A percentile compares a stretch with the other conserved stretches of the same genome.
Evolutionary conservation across 148 eudicot species (phyloP).

Genomic region (Dysphania ambrosioides): DNA sequence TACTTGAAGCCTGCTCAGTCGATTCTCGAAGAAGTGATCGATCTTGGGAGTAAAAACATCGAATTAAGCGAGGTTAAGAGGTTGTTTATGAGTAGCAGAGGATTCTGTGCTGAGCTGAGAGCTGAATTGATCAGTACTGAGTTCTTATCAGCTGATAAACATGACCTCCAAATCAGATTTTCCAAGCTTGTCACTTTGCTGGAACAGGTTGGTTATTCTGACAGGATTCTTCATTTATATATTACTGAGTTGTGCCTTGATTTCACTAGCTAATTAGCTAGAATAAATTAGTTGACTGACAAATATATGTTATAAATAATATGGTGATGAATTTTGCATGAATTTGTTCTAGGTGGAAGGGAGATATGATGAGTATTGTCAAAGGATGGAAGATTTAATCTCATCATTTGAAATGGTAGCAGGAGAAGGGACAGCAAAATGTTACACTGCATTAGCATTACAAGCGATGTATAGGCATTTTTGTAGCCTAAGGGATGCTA

Average conservation of each 20-base stretch:
- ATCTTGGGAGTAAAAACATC: slow-evolving; percentile 45
- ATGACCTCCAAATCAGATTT: slow-evolving; percentile 50
- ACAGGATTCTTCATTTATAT: background rate
- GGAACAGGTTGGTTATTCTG: slow-evolving; percentile 62
- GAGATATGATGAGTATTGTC: slow-evolving; percentile 67
- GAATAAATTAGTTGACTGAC: background rate
- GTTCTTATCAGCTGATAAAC: slow-evolving; percentile 43
- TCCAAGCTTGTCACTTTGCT: slow-evolving; percentile 71
- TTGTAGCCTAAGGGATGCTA: slow-evolving; percentile 67
- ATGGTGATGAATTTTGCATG: background rate
- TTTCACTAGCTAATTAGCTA: too few relatives aligned
- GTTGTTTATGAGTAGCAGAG: slow-evolving; percentile 46
- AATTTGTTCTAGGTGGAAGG: slow-evolving; percentile 58
- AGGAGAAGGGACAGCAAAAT: slow-evolving; percentile 71
- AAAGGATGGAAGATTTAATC: slow-evolving; percentile 60
- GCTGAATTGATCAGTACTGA: slow-evolving; percentile 49
- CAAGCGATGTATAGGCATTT: slow-evolving; percentile 96
- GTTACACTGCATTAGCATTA: slow-evolving; percentile 85
- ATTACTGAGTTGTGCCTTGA: background rate
- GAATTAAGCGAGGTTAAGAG: slow-evolving; percentile 47
- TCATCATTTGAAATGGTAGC: slow-evolving; percentile 73
- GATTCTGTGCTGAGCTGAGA: slow-evolving; percentile 49
- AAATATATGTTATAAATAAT: too few relatives aligned
- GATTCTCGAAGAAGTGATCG: slow-evolving; percentile 62
- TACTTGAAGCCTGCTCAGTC: slow-evolving; percentile 73